phyloP scores from a whole-genome alignment of 306 rosid species.

The Castanopsis chinensis region DNA sequence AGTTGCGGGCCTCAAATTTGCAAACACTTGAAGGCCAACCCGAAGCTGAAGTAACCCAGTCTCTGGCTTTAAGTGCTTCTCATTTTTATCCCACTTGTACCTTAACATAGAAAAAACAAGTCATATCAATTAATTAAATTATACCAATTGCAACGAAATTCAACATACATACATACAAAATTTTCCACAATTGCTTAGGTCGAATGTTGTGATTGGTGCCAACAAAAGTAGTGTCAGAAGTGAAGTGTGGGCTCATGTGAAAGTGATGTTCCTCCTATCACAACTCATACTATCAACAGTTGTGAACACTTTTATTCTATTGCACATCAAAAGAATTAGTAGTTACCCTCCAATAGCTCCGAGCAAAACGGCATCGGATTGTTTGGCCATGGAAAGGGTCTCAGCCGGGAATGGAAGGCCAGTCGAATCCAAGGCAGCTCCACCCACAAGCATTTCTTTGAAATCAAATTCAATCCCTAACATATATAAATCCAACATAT shows the following conservation, averaged over 20 bases:
- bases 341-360: constrained; percentile 90
- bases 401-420: constrained; percentile 87
- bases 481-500: background rate
- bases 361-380: constrained; percentile 81
- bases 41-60: constrained; percentile 78
- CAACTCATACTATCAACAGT: too few relatives aligned
- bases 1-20: constrained; percentile 79
- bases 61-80: constrained; percentile 84
- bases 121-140: background rate
- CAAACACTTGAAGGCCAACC: constrained; percentile 70
- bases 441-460: constrained; percentile 75
- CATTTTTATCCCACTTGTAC: constrained; percentile 80
- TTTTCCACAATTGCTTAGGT: too few relatives aligned
- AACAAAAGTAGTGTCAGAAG: too few relatives aligned
- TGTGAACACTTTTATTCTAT: too few relatives aligned
- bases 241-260: too few relatives aligned
- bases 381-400: constrained; percentile 61
- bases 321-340: too few relatives aligned
- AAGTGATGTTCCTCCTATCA: too few relatives aligned
- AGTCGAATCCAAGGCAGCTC: constrained; percentile 81
- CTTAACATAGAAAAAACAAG: constrained; percentile 29
- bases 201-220: too few relatives aligned
- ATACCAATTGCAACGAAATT: background rate
- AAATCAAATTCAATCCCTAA: constrained; percentile 66
- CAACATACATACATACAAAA: background rate